Evolutionary conservation across 2,329 filamentous ascomycete species (phyloP), one percentile per base, ranked within the genome.

Genomic region (Ascochyta lentis): DNA sequence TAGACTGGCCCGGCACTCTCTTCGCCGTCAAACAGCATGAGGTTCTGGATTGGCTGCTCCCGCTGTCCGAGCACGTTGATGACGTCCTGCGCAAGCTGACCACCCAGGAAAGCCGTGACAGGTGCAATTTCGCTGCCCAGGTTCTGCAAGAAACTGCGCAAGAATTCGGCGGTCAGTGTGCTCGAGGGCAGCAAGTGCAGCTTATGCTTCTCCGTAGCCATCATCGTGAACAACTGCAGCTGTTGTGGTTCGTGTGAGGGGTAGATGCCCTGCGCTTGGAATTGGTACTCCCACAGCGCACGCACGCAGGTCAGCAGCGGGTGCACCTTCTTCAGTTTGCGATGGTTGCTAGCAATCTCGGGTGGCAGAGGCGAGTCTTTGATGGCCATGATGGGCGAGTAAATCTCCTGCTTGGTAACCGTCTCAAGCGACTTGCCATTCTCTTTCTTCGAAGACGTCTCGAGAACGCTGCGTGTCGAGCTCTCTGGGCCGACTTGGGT

Each of bases 41-140:
- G 86, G 75, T 99, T 99, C 78, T 99, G 95, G 38, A 99, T 89
- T 0, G 95, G 95, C 76, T 97, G 95, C 78, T 98, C 92, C 37
- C 90, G 87, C 72, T 90, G 87, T 44, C 93, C 92, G 6, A 98
- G 84, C 29, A 97, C 93, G 69, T 98, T 98, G 78, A 99, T 98
- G 47, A 96, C 92, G 72, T 99, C 95, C 77, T 99, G 95, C 0
- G 94, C 92, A 15, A 99, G 83, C 74, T 93, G 87, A 9, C 93
- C 95, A 44, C 95, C 95, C 10, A 99, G 81, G 55, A 96, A 91
- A 1, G 95, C 93, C 0, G 91, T 89, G 8, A 96, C 91, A 7
- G 95, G 92, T 12, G 90, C 88, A 35, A 98, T 80, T 77, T 98
- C 94, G 67, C 87, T 86, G 51, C 88, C 89, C 6, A 97, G 81